Conservation (phyloP, 2,329 filamentous ascomycete species). For the Fusarium luffae region DNA sequence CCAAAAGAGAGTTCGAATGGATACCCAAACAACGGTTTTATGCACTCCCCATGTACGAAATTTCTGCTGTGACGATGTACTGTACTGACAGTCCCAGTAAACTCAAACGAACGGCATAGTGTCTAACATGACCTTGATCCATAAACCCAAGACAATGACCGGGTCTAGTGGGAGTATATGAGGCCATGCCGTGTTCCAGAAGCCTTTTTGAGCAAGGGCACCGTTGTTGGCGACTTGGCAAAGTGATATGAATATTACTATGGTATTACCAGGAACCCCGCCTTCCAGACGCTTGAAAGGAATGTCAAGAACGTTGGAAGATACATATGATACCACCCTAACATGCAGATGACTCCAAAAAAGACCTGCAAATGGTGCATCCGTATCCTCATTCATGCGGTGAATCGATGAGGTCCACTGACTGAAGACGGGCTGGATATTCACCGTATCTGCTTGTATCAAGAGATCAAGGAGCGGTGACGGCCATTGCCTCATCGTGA, state of each 20-base stretch:
- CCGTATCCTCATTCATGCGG: constrained; percentile 8
- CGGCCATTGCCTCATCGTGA: constrained; percentile 21
- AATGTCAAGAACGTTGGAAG: neutral
- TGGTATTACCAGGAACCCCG: neutral
- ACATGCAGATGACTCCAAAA: neutral
- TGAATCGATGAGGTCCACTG: constrained; percentile 14
- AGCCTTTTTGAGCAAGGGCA: constrained; percentile 32
- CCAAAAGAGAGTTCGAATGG: neutral
- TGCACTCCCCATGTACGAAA: constrained; percentile 41
- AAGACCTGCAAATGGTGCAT: constrained; percentile 4
- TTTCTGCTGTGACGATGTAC: constrained; percentile 15
- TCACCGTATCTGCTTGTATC: constrained; percentile 15
- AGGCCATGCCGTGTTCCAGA: constrained; percentile 43
- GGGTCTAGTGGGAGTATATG: constrained; percentile 35
- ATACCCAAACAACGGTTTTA: constrained; percentile 9
- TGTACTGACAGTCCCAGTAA: constrained; percentile 4
- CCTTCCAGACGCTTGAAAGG: neutral
- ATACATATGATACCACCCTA: constrained; percentile 1
- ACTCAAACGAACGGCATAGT: constrained; percentile 16
- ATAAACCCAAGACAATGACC: constrained; percentile 6
- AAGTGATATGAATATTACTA: constrained; percentile 4
- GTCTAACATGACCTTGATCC: constrained; percentile 8
- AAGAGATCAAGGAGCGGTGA: constrained; percentile 37
- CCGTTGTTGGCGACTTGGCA: constrained; percentile 5
- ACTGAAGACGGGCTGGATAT: constrained; percentile 6